A percentile compares a stretch with the other conserved stretches of the same genome.
Conservation (phyloP, 768 basidiomycete genomes). For the Lentinula aciculospora region DNA sequence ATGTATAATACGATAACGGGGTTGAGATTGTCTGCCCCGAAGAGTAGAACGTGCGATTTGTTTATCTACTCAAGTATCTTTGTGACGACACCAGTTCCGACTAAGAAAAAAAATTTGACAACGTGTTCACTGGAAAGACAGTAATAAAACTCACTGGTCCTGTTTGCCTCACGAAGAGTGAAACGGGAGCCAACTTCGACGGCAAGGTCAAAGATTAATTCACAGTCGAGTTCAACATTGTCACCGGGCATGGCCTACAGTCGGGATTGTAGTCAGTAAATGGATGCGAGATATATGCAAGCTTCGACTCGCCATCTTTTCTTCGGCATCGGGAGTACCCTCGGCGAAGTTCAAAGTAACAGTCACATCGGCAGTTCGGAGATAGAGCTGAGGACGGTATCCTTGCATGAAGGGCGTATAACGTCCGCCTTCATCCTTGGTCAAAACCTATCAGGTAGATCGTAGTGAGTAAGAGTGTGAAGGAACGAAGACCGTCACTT, state of each 20-base stretch:
- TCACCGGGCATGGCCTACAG: constrained; percentile 92
- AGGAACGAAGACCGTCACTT: constrained; percentile 15
- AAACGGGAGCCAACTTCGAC: constrained; percentile 88
- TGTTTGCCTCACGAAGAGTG: constrained; percentile 92
- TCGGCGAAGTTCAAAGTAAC: constrained; percentile 81
- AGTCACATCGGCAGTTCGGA: constrained; percentile 94
- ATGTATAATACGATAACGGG: constrained; percentile 1
- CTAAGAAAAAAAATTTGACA: constrained; percentile 28
- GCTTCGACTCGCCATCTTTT: constrained; percentile 68
- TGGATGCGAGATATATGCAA: neutral
- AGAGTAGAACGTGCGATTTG: neutral
- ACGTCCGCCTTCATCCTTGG: constrained; percentile 85
- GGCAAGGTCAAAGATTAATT: constrained; percentile 80
- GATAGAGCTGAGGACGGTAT: constrained; percentile 93
- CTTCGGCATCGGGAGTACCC: constrained; percentile 71
- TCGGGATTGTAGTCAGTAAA: constrained; percentile 1
- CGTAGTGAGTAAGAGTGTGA: neutral
- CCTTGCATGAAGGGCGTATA: constrained; percentile 90
- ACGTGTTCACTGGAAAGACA: neutral
- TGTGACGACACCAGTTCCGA: constrained; percentile 93
- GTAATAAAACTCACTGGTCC: constrained; percentile 59
- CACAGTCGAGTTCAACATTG: constrained; percentile 89
- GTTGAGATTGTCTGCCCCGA: neutral
- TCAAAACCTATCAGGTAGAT: constrained; percentile 50
- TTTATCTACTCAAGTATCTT: constrained; percentile 54